phyloP scores from a whole-genome alignment of 2,329 filamentous ascomycete genomes.

The Microascus cirrosus region DNA sequence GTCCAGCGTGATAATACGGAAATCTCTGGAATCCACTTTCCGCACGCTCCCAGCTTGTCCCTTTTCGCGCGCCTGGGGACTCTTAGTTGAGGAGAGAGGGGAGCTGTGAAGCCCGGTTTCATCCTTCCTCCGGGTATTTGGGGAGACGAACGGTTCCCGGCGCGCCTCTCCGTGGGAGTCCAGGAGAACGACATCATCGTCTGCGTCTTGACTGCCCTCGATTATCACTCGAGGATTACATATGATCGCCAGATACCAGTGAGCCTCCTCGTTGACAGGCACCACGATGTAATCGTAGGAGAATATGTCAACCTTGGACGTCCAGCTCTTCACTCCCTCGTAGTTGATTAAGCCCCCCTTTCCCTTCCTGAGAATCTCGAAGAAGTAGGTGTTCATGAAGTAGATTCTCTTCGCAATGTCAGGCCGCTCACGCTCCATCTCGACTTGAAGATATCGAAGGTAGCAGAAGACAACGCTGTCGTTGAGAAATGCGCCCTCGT shows the following conservation, averaged over 20 bases:
- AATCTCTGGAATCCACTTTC: conserved; percentile 36
- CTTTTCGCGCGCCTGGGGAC: background rate
- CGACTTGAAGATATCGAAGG: conserved; percentile 58
- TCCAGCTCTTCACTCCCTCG: conserved; percentile 78
- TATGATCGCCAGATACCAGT: conserved; percentile 95
- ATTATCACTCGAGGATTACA: conserved; percentile 69
- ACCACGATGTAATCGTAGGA: conserved; percentile 81
- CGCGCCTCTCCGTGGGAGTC: background rate
- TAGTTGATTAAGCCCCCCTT: conserved; percentile 57
- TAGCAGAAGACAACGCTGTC: conserved; percentile 90
- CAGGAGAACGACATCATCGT: conserved; percentile 2
- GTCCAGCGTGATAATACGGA: conserved; percentile 77
- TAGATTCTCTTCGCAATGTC: conserved; percentile 57
- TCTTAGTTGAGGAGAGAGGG: background rate
- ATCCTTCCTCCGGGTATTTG: background rate
- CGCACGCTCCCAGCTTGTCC: conserved; percentile 7
- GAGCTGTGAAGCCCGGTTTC: background rate
- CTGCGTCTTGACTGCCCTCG: conserved; percentile 7
- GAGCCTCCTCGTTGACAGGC: conserved; percentile 74
- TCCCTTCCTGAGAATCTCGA: conserved; percentile 57
- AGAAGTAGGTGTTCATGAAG: conserved; percentile 92
- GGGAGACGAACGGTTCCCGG: background rate
- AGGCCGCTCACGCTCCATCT: conserved; percentile 41
- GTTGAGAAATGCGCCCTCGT: conserved; percentile 80
- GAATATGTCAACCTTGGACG: conserved; percentile 73